Base-by-base conservation (phyloP, 306 rosid genomes). In the Dryas alaskensis region DNA sequence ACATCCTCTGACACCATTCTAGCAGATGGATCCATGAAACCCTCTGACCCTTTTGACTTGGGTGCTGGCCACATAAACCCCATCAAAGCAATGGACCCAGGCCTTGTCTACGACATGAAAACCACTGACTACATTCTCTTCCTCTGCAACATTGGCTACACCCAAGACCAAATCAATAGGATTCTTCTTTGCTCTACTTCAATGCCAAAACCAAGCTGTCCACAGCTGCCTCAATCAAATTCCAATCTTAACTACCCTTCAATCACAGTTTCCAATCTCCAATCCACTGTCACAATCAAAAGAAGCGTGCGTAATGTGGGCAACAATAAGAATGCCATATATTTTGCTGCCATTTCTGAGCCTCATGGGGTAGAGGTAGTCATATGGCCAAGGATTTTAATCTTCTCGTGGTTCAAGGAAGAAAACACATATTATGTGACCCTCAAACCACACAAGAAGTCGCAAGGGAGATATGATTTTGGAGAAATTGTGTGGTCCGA, bases 41-140 rank as follows among this genome's bases (percentile, higher is more conserved):
- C 58, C 42, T 77, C 91, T 0, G 86, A 84, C 53, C 83, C 88
- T 43, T 80, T 87, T 9, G 91, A 87, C 76, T 59, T 77, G 4
- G 91, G 91, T 0, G 86, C 86, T 0, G 86, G 88, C 42, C 83
- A 87, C 67, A 66, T 87, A 2, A 54, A 87, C 54, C 91, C 91
- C 58, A 16, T 78, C 19, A 82, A 69, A 65, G 87, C 88, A 11
- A 25, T 84, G 60, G 79, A 85, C 70, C 89, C 91, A 0, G 89
- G 91, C 8, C 78, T 87, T 5, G 79, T 85, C 43, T 87, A 85
- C 4, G 86, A 85, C 79, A 82, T 76, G 67, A 78, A 81, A 75
- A 54, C 84, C 9, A 27, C 47, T 7, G 91, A 87, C 51, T 80
- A 84, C 53, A 71, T 82, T 45, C n/a, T 75, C 10, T 82, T 77